Evolutionary conservation across 371 early-diverging fungal genomes (phyloP).

Genomic region (Actinomortierella ambigua): DNA sequence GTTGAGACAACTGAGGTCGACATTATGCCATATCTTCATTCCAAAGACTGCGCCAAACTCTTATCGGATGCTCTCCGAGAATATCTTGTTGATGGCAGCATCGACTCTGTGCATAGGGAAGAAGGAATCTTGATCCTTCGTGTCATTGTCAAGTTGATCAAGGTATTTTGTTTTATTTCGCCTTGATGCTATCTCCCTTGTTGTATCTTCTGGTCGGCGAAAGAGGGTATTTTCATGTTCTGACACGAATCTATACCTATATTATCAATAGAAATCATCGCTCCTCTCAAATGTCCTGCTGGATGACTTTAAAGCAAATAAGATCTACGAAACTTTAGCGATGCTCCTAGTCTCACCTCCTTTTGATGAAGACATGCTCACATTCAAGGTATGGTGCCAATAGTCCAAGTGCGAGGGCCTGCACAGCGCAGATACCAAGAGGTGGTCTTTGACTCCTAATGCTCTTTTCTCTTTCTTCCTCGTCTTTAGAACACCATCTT

Average conservation of each 20-base stretch:
- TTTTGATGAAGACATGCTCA: conserved; percentile 42
- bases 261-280: conserved; percentile 30
- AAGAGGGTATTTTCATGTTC: not conserved
- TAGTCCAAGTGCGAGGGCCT: no score
- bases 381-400: conserved; percentile 52
- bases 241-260: not conserved
- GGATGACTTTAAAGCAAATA: conserved; percentile 51
- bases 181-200: not conserved
- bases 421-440: no score
- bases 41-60: conserved; percentile 35
- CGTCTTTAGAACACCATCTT: conserved; percentile 51
- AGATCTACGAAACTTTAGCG: conserved; percentile 49
- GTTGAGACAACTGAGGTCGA: conserved; percentile 45
- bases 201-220: not conserved
- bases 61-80: conserved; percentile 37
- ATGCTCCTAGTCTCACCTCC: conserved; percentile 48
- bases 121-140: conserved; percentile 43
- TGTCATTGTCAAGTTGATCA: conserved; percentile 44
- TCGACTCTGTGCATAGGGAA: conserved; percentile 45
- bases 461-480: conserved; percentile 6
- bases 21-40: conserved; percentile 43
- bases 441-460: no score
- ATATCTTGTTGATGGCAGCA: conserved; percentile 43
- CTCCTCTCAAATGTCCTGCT: conserved; percentile 48
- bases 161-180: conserved; percentile 10